A percentile compares a stretch with the other conserved stretches of the same genome.
Conservation (phyloP, 2,329 filamentous ascomycete species). For the Monosporascus sp. region DNA sequence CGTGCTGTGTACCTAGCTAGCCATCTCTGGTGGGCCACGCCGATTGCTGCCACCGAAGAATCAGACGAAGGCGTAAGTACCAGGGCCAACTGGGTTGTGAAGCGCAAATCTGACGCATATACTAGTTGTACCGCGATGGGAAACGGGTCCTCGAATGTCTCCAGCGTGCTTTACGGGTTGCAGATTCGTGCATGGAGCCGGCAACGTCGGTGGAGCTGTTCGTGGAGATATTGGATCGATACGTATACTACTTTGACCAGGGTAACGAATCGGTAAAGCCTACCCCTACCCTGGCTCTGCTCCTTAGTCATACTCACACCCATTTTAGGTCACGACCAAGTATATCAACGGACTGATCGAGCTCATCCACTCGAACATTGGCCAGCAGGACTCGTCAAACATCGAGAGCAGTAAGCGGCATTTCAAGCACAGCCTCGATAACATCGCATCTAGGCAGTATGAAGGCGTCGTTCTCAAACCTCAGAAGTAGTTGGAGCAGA, state of each 20-base stretch:
- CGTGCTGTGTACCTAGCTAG: slow-evolving; percentile 93
- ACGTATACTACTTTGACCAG: slow-evolving; percentile 99
- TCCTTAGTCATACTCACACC: slow-evolving; percentile 3
- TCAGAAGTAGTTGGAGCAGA: slow-evolving; percentile 29
- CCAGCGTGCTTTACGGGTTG: slow-evolving; percentile 89
- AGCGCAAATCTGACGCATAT: background rate
- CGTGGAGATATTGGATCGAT: slow-evolving; percentile 95
- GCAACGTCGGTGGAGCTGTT: slow-evolving; percentile 96
- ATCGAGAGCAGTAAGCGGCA: slow-evolving; percentile 89
- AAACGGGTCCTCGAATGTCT: slow-evolving; percentile 96
- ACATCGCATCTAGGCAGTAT: slow-evolving; percentile 86
- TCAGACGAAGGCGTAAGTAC: slow-evolving; percentile 54
- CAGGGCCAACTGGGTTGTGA: background rate
- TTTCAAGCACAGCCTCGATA: slow-evolving; percentile 90
- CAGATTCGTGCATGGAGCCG: slow-evolving; percentile 98
- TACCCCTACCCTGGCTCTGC: background rate
- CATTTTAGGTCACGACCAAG: slow-evolving; percentile 73
- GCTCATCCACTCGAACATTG: slow-evolving; percentile 93
- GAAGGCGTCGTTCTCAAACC: slow-evolving; percentile 79
- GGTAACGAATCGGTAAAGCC: slow-evolving; percentile 81
- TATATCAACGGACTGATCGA: slow-evolving; percentile 98
- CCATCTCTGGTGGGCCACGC: slow-evolving; percentile 96
- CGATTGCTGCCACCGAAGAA: slow-evolving; percentile 70
- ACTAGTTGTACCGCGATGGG: slow-evolving; percentile 87
- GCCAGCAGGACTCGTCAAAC: slow-evolving; percentile 71